These are phyloP conservation scores for Wickerhamomyces sp. DNA, from an alignment of 1,139 yeast species.

Conservation along the genomic window DNA sequence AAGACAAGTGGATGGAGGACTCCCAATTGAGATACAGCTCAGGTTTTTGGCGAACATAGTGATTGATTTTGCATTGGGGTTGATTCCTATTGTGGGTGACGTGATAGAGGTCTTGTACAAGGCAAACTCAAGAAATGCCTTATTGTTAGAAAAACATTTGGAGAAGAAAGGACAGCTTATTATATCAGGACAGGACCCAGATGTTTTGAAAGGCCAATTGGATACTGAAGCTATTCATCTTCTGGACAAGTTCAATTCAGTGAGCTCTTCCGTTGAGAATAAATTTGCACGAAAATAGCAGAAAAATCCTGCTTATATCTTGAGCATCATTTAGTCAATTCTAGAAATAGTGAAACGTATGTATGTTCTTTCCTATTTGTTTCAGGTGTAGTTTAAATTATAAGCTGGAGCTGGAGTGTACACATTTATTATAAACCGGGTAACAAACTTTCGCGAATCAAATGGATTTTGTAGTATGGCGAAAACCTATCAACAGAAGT, in stretches of 20 bases:
- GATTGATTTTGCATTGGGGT: slow-evolving; percentile 63
- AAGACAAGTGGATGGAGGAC: slow-evolving; percentile 56
- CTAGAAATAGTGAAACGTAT: no score
- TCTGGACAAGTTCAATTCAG: background rate
- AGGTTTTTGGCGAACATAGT: slow-evolving; percentile 57
- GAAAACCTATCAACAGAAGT: no score
- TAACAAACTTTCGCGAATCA: no score
- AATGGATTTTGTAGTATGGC: no score
- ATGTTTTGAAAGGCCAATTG: background rate
- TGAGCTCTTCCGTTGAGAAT: background rate
- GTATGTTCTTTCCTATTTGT: background rate
- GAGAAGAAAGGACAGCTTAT: slow-evolving; percentile 34
- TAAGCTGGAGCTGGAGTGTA: background rate
- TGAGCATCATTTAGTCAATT: no score
- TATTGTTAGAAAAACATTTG: slow-evolving; percentile 55
- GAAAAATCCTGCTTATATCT: no score
- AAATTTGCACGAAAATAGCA: no score
- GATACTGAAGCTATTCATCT: background rate
- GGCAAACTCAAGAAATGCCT: slow-evolving; percentile 69
- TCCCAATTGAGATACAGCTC: slow-evolving; percentile 45
- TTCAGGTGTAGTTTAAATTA: background rate
- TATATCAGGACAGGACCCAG: background rate
- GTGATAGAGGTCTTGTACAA: slow-evolving; percentile 64
- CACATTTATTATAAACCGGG: background rate
- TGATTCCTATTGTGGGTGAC: slow-evolving; percentile 73